Base-by-base conservation (phyloP, 208 protist species). In the Acanthamoeba rhysodes region DNA sequence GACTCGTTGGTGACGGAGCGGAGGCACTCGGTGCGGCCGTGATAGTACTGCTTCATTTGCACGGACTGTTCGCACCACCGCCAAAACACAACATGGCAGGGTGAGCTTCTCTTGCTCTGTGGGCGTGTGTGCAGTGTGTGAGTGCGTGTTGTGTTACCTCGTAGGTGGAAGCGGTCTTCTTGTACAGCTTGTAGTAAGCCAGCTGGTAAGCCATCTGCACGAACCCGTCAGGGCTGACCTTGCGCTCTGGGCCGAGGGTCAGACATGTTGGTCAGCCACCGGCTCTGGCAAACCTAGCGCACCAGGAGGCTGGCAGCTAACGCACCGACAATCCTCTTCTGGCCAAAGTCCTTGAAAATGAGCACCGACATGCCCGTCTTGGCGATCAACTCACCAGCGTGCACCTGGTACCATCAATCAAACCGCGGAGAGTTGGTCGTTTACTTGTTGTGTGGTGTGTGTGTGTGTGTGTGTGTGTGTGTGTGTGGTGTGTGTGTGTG, bases 181-280 rank as follows among this genome's bases (percentile, higher is more conserved):
- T 34, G 78, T 64, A 55, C 22, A 68, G 92, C 78, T 74, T 80
- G 48, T 57, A 95, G 45, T 90, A 95, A 37, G 92, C 92, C 48
- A 95, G 78, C 64, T 95, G 92, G 78, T 90, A 95, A 45, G 76
- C 55, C 92, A 95, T 95, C 78, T 95, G 92, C 55, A 95, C 70
- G 34, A 95, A 95, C 27, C 50, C 76, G 50, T 95, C 92, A n/a
- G 92, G 92, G 78, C 92, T 95, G 22, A 95, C 34, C 80, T 88
- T 88, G n/a, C 80, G 53, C 80, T 53, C 80, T 88, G 50, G 50
- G 50, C 12, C 50, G 50, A 57, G 14, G 50, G 50, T 10, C 50
- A 41, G 37, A 41, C 37, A 41, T 41, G n/a, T n/a, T n/a, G n/a
- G 37, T 41, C 37, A 41, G 37, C 37, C 37, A 41, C 37, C 37